A percentile compares a stretch with the other conserved stretches of the same genome.
These are phyloP conservation scores for Dillenia suffruticosa DNA, from an alignment of 164 flowering plant genomes.

Conservation along the genomic window DNA sequence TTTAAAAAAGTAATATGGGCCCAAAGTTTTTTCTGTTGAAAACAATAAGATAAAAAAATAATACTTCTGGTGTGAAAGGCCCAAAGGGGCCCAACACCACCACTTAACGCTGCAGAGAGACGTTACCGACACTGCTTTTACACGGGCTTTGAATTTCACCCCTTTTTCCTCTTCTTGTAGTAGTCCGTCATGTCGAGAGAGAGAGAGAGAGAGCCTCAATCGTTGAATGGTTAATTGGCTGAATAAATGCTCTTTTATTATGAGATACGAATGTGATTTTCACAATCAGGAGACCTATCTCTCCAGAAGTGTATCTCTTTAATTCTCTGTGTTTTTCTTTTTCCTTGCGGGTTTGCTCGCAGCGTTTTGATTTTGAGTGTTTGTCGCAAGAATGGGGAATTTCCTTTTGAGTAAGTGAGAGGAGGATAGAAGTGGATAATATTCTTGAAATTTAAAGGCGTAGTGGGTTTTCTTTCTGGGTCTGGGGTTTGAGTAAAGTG, in stretches of 20 bases:
- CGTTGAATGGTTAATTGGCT: conserved; percentile 2
- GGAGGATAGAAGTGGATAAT: not conserved
- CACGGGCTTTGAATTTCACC: too few species aligned
- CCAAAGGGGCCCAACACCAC: too few species aligned
- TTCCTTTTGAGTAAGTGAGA: not conserved
- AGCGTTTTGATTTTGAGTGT: not conserved
- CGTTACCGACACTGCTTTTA: too few species aligned
- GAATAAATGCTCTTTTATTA: not conserved
- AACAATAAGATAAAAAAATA: too few species aligned
- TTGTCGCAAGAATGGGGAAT: not conserved
- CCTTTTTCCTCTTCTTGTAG: too few species aligned
- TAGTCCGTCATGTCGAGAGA: too few species aligned
- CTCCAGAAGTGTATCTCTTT: not conserved
- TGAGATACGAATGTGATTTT: not conserved
- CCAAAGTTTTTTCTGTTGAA: too few species aligned
- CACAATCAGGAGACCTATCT: not conserved
- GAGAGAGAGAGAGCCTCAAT: not conserved
- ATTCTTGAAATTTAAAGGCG: too few species aligned
- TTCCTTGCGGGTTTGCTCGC: not conserved
- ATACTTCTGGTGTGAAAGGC: too few species aligned
- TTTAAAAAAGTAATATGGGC: too few species aligned
- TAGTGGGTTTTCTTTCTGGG: not conserved
- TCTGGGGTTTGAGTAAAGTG: too few species aligned
- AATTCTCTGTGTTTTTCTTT: not conserved
- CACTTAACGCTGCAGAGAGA: too few species aligned